Evolutionary conservation across 148 eudicot genomes (phyloP).

Genomic region (Cornus florida): DNA sequence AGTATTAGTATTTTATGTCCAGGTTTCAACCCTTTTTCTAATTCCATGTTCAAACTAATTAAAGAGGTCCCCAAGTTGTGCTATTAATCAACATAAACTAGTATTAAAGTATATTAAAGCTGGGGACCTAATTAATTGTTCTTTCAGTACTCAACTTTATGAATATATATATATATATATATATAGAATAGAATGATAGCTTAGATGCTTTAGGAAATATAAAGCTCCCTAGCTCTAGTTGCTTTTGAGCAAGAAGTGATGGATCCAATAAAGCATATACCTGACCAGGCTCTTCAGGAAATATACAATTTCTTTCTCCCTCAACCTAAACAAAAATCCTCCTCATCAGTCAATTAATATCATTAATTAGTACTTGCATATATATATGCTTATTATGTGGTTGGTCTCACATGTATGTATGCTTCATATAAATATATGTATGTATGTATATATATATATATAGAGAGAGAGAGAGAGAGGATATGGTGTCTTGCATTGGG

Average conservation of each 20-base stretch:
- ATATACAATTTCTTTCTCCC: conserved; percentile 49
- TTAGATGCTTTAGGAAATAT: conserved; percentile 21
- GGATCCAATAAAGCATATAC: conserved; percentile 50
- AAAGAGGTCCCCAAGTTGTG: not conserved
- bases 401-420: too few species aligned
- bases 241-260: conserved; percentile 18
- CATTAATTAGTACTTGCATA: too few species aligned
- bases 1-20: not conserved
- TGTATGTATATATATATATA: too few species aligned
- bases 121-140: conserved; percentile 14
- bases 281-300: conserved; percentile 49
- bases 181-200: conserved; percentile 21
- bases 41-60: not conserved
- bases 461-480: not conserved
- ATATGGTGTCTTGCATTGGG: conserved; percentile 25
- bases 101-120: conserved; percentile 23
- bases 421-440: too few species aligned
- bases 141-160: conserved; percentile 20
- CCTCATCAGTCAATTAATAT: not conserved
- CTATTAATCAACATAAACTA: conserved; percentile 1
- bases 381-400: too few species aligned
- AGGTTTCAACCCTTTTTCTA: not conserved
- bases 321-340: conserved; percentile 27
- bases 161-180: too few species aligned
- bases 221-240: conserved; percentile 5